Evolutionary conservation across 106 monocot genomes (phyloP).

Genomic region (Dendrobium catenatum): DNA sequence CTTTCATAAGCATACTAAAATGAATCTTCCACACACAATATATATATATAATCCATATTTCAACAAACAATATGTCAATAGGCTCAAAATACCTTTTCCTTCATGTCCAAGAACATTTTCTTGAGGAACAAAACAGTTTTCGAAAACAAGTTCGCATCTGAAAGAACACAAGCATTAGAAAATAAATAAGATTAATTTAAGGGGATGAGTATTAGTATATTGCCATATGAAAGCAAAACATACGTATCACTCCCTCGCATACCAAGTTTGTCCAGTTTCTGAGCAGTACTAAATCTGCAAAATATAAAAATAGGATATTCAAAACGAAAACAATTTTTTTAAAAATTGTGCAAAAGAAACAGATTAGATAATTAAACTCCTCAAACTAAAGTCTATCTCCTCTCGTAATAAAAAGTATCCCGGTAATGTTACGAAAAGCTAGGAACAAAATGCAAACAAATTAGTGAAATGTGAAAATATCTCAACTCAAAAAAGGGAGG

Average conservation of each 20-base stretch:
- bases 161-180: constrained; percentile 2
- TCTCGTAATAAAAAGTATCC: not conserved
- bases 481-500: not conserved
- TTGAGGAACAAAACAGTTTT: constrained; percentile 91
- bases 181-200: not conserved
- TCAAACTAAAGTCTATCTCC: not conserved
- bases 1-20: not conserved
- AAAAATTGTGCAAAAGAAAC: not conserved
- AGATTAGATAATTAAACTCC: not conserved
- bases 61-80: not conserved
- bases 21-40: not conserved
- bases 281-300: constrained; percentile 89
- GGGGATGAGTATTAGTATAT: not conserved
- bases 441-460: not conserved
- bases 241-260: constrained; percentile 99
- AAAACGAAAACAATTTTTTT: not conserved
- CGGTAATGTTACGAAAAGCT: not conserved
- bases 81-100: constrained; percentile 69
- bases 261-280: constrained; percentile 95
- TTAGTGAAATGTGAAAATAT: not conserved
- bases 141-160: constrained; percentile 98
- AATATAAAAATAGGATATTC: not conserved
- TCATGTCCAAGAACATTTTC: constrained; percentile 89
- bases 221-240: constrained; percentile 14
- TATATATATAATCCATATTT: not conserved